phyloP scores from a whole-genome alignment of 768 basidiomycete species.

The Hericium coralloides region DNA sequence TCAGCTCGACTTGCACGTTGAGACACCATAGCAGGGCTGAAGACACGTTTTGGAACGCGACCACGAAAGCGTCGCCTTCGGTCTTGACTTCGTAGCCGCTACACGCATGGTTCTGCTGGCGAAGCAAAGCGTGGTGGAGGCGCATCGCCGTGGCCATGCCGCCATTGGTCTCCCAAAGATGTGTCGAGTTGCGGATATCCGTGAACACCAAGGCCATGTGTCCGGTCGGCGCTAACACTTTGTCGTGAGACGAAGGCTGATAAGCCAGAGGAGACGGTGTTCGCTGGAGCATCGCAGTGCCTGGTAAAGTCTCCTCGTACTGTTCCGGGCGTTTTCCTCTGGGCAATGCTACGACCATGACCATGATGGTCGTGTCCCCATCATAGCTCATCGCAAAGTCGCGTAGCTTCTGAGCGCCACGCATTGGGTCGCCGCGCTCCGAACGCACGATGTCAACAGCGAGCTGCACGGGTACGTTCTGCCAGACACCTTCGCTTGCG shows the following conservation, averaged over 20 bases:
- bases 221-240: slow-evolving; percentile 78
- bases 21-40: slow-evolving; percentile 88
- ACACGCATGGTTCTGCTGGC: slow-evolving; percentile 79
- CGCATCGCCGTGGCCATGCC: slow-evolving; percentile 94
- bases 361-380: slow-evolving; percentile 88
- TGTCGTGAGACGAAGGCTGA: slow-evolving; percentile 20
- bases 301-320: slow-evolving; percentile 33
- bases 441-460: slow-evolving; percentile 91
- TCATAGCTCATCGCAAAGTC: slow-evolving; percentile 98
- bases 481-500: slow-evolving; percentile 90
- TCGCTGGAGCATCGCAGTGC: slow-evolving; percentile 19
- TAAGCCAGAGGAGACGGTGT: neutral
- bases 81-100: slow-evolving; percentile 99
- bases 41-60: slow-evolving; percentile 85
- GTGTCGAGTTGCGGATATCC: slow-evolving; percentile 95
- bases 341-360: slow-evolving; percentile 88
- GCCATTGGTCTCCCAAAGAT: slow-evolving; percentile 89
- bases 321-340: slow-evolving; percentile 43
- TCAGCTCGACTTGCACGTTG: slow-evolving; percentile 73
- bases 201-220: slow-evolving; percentile 93
- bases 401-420: slow-evolving; percentile 92
- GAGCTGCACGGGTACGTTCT: slow-evolving; percentile 86
- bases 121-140: slow-evolving; percentile 79
- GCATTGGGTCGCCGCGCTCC: slow-evolving; percentile 64
- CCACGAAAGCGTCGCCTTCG: slow-evolving; percentile 99